Evolutionary conservation across 441 rosid genomes (phyloP), one percentile per base, ranked within the genome.

Genomic region (Melastoma candidum): DNA sequence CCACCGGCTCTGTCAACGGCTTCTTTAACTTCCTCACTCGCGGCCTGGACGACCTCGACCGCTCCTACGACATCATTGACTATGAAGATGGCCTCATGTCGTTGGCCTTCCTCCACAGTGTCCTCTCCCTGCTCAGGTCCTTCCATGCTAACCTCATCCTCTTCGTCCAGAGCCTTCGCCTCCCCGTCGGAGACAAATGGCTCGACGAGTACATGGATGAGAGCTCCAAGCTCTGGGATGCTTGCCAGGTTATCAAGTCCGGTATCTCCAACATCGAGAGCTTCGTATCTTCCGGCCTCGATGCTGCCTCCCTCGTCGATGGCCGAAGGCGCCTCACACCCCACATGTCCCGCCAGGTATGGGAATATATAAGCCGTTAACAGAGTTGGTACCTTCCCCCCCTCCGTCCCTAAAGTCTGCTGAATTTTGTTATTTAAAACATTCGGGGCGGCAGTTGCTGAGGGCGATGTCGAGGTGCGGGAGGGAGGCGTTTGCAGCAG

Each of bases 161-260:
- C 47, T 81, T 93, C n/a, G 96, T 86, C 62, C 97, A 88, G 27
- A 83, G 83, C 53, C 97, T 93, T 57, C 95, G 80, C 43, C 77
- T 93, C 17, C 97, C 99, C n/a, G 85, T 81, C n/a, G 99, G 99
- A 0, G 98, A 85, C 22, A 92, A 85, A 71, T 92, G 96, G 98
- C 95, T 92, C 1, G 89, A 92, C 24, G 96, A 92, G 70, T 92
- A 88, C 69, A 92, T 92, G 98, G 96, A 92, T 58, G 97, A 92
- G 63, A 92, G 89, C 56, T 84, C 97, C 7, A 85, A 79, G 67
- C 88, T 92, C 12, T 92, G 98, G 98, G 96, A 92, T 44, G 97
- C 96, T 12, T 93, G 93, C 41, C 89, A 71, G 67, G 84, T 86
- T 49, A 65, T 93, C 61, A 93, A 93, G 74, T 88, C 85, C 13